These are phyloP conservation scores for Xerocomellus intermedius DNA, from an alignment of 768 basidiomycete species.

Conservation along the genomic window DNA sequence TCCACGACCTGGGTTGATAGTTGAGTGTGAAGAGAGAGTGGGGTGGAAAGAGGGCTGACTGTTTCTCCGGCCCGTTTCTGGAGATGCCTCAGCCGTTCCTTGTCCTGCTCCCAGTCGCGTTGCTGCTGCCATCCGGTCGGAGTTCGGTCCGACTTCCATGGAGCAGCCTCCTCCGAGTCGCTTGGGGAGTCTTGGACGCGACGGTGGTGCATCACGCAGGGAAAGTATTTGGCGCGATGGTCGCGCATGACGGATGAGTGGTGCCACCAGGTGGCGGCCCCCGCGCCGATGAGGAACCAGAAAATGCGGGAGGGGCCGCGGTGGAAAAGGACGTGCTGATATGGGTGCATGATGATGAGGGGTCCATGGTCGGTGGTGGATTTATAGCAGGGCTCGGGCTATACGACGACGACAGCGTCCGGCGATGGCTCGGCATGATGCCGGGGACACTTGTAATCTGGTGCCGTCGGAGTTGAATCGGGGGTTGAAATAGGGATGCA, in stretches of 20 bases:
- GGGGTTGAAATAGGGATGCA: not conserved
- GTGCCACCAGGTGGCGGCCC: constrained; percentile 36
- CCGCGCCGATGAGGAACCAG: constrained; percentile 69
- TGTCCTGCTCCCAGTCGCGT: constrained; percentile 47
- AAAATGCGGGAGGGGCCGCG: constrained; percentile 56
- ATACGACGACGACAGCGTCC: constrained; percentile 22
- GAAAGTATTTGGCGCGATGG: constrained; percentile 34
- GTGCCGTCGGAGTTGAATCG: constrained; percentile 20
- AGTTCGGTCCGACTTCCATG: constrained; percentile 9
- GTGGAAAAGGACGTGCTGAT: constrained; percentile 23
- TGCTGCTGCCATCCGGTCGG: constrained; percentile 22
- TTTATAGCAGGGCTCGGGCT: constrained; percentile 14
- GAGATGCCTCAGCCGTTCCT: constrained; percentile 44
- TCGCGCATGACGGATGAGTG: constrained; percentile 44
- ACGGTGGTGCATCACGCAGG: constrained; percentile 27
- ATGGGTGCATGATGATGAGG: constrained; percentile 21
- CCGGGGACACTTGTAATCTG: constrained; percentile 9
- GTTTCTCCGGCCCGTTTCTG: constrained; percentile 50
- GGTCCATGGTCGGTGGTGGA: not conserved
- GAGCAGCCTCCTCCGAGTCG: not conserved
- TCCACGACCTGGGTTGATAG: constrained; percentile 46
- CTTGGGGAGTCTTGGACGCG: constrained; percentile 11
- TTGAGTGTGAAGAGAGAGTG: not conserved
- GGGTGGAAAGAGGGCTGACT: constrained; percentile 28
- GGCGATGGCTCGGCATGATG: constrained; percentile 19